Base-by-base conservation (phyloP, 352 stramenopile genomes). In the Sclerospora graminicola region DNA sequence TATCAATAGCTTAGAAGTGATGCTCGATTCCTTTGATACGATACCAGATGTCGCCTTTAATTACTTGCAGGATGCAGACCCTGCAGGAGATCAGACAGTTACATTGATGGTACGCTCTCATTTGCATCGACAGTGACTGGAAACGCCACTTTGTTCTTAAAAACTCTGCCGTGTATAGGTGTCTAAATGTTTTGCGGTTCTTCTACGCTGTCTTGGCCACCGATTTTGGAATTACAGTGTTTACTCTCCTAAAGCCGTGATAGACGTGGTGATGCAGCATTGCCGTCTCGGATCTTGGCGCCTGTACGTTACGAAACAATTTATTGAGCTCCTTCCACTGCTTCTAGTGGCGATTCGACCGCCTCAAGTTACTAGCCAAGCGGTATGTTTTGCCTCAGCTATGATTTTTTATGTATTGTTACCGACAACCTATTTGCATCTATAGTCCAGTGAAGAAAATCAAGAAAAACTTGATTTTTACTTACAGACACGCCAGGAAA, bases 1-100 rank as follows among this genome's bases (percentile, higher is more conserved):
- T 32, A 61, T 82, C 29, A 72, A 69, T 49, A 90, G 74, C 35
- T 45, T 90, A 10, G 79, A 90, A 57, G 53, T 61, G 13, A 65
- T 94, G 51, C 53, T 94, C 20, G 75, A 87, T 26, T 82, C 75
- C n/a, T 91, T 89, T 41, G 75, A 94, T 43, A 94, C 83, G 33
- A 64, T 94, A n/a, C 80, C 80, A 0, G 79, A 88, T 30, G 29
- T 94, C 11, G 79, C 87, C 1, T 90, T 94, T 39, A 89, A 89
- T 20, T 84, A 82, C 61, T 49, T 94, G 3, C 73, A 88, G 33
- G 69, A 86, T 34, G 77, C 78, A 8, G 75, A 84, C 20, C 69
- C 75, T 4, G 43, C 54, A n/a, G 77, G 58, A 37, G 84, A 89
- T 32, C 75, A 82, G 19, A 57, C 79, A 31, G 57, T 89, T 51